phyloP scores from a whole-genome alignment of 441 rosid species.

The Erysimum cheiri region DNA sequence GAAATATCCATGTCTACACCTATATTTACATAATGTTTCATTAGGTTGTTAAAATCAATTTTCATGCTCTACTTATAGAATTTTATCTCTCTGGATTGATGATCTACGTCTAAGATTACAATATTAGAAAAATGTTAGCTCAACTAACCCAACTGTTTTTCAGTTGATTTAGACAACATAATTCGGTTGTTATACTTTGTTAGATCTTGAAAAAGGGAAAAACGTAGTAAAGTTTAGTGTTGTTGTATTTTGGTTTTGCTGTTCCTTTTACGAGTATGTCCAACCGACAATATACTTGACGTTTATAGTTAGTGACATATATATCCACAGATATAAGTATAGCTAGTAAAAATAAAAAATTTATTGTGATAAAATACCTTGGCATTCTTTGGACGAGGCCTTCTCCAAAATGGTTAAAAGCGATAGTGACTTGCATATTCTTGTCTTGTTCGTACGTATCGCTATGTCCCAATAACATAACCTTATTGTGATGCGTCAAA shows the following conservation, averaged over 20 bases:
- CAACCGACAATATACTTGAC: conserved; percentile 41
- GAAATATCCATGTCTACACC: conserved; percentile 75
- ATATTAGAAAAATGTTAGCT: conserved; percentile 12
- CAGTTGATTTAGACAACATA: conserved; percentile 18
- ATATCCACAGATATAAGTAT: conserved; percentile 16
- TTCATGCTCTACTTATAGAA: conserved; percentile 6
- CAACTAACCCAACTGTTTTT: conserved; percentile 22
- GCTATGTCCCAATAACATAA: conserved; percentile 88
- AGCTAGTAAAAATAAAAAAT: neutral
- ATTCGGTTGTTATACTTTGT: conserved; percentile 12
- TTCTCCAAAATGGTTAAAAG: conserved; percentile 95
- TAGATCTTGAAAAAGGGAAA: neutral
- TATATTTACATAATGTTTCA: conserved; percentile 33
- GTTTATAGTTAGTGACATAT: conserved; percentile 10
- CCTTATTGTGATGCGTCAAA: conserved; percentile 94
- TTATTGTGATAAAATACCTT: conserved; percentile 53
- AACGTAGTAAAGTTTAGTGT: conserved; percentile 21
- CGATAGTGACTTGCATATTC: conserved; percentile 94
- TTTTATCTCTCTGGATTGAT: neutral
- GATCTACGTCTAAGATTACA: neutral
- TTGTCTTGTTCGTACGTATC: conserved; percentile 78
- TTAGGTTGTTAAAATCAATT: conserved; percentile 10
- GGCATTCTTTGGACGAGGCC: conserved; percentile 97
- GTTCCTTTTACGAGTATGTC: neutral
- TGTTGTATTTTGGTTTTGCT: conserved; percentile 2